phyloP scores from a whole-genome alignment of 1,139 yeast genomes.

The Taiozyma sp. region DNA sequence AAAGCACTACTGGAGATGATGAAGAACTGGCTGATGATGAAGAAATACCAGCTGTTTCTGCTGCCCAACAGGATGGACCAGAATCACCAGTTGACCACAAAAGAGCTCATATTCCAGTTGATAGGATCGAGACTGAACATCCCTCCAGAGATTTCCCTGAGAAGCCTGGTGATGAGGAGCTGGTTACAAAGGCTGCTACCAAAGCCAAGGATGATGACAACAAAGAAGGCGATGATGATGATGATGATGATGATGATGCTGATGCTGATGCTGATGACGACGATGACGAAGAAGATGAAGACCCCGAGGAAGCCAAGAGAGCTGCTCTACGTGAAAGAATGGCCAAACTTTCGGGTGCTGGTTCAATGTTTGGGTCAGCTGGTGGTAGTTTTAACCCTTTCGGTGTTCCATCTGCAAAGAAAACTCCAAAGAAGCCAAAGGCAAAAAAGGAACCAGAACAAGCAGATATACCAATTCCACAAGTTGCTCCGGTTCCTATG shows the following conservation, averaged over 20 bases:
- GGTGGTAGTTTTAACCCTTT: constrained; percentile 62
- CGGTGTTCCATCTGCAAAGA: constrained; percentile 32
- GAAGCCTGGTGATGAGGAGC: constrained; percentile 4
- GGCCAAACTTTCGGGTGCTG: constrained; percentile 94
- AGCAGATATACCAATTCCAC: constrained; percentile 5
- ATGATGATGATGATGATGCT: constrained; percentile 39
- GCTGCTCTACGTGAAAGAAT: constrained; percentile 83
- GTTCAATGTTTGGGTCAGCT: constrained; percentile 79
- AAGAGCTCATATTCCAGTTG: background rate
- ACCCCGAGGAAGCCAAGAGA: constrained; percentile 76
- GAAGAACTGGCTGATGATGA: constrained; percentile 6
- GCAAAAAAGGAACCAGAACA: constrained; percentile 22
- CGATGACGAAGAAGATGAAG: constrained; percentile 46
- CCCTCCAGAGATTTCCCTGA: background rate
- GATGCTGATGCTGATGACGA: constrained; percentile 36
- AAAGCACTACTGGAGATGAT: background rate
- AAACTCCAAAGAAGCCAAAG: constrained; percentile 26
- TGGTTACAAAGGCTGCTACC: background rate
- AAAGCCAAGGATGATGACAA: constrained; percentile 12
- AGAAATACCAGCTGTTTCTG: constrained; percentile 4
- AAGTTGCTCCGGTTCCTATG: constrained; percentile 43
- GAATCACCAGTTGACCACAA: background rate
- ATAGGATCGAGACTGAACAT: background rate
- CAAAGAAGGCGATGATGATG: constrained; percentile 36
- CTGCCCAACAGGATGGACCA: background rate